Evolutionary conservation across 1,139 yeast genomes (phyloP), one percentile per base, ranked within the genome.

Genomic region (Geotrichum bryndzae): DNA sequence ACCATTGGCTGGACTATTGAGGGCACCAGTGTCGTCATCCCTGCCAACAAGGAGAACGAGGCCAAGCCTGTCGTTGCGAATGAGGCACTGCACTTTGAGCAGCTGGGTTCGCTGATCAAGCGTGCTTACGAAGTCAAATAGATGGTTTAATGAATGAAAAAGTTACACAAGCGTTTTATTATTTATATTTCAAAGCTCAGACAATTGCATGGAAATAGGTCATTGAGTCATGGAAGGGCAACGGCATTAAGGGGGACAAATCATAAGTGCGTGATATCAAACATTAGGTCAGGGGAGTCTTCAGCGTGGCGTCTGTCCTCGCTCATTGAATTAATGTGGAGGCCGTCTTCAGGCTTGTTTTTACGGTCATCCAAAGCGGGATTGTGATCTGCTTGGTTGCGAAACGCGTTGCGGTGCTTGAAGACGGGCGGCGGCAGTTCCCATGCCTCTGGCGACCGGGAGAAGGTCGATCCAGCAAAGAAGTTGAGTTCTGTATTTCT

Each of bases 81-180:
- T 27, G 78, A 76, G 64, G 68, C 68, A 45, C 70, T 75, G 56
- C 64, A 66, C 59, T 69, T 75, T 53, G 78, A 74, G 58, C 78
- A 75, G 67, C 63, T 75, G 56, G 66, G 70, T 45, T 64, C 71
- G 53, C 61, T 75, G 60, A 71, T 75, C 61, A 73, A 73, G 69
- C 67, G 72, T 23, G 75, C 74, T 31, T 73, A 68, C 63, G 76
- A 73, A 59, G 57, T 66, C 53, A 60, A 58, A 45, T 61, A 57
- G 54, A 41, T 15, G 45, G 18, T 50, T 50, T 27, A 25, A 50
- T 50, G 52, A 41, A 41, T 41, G 48, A 41, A 41, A 41, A 41
- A 41, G 22, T 41, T 41, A 41, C 48, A 41, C 48, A 41, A 41
- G 48, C 48, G 48, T 41, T 41, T 41, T 41, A 41, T 41, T 41